These are phyloP conservation scores for Penicillium verrucosum DNA, from an alignment of 2,329 filamentous ascomycete genomes.

Conservation along the genomic window DNA sequence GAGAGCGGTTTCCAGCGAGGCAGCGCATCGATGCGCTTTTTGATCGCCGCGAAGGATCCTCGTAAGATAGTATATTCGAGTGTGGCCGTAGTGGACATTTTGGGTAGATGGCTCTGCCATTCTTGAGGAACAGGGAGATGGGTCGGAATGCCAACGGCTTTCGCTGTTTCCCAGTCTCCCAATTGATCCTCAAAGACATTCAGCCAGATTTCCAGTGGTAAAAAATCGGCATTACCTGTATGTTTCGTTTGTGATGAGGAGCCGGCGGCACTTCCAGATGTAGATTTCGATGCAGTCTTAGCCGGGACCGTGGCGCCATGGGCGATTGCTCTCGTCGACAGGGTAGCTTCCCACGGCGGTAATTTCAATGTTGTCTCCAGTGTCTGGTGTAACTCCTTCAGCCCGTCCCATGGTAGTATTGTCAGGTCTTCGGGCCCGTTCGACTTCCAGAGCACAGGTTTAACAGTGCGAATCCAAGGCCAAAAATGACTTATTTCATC, in stretches of 20 bases:
- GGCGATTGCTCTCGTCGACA: constrained; percentile 12
- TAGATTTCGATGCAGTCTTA: constrained; percentile 15
- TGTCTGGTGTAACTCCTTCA: constrained; percentile 31
- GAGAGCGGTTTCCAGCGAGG: constrained; percentile 73
- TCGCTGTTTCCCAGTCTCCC: constrained; percentile 86
- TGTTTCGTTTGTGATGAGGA: constrained; percentile 17
- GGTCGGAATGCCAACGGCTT: constrained; percentile 75
- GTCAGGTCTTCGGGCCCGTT: constrained; percentile 53
- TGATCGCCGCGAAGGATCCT: constrained; percentile 66
- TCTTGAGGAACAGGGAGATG: constrained; percentile 68
- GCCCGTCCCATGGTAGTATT: constrained; percentile 51
- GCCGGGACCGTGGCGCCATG: constrained; percentile 7
- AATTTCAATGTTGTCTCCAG: constrained; percentile 33
- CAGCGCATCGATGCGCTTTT: constrained; percentile 65
- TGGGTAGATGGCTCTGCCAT: constrained; percentile 64
- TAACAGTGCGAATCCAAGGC: constrained; percentile 80
- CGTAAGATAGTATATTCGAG: constrained; percentile 83
- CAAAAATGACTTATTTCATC: constrained; percentile 79
- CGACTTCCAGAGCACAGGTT: constrained; percentile 80
- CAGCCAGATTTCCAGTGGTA: constrained; percentile 86
- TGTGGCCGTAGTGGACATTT: constrained; percentile 66
- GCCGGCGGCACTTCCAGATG: constrained; percentile 39
- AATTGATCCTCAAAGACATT: constrained; percentile 75
- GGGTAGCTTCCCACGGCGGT: constrained; percentile 17
- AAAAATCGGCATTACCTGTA: constrained; percentile 28